Base-by-base conservation (phyloP, 129 eudicot species). In the Tagetes patula region DNA sequence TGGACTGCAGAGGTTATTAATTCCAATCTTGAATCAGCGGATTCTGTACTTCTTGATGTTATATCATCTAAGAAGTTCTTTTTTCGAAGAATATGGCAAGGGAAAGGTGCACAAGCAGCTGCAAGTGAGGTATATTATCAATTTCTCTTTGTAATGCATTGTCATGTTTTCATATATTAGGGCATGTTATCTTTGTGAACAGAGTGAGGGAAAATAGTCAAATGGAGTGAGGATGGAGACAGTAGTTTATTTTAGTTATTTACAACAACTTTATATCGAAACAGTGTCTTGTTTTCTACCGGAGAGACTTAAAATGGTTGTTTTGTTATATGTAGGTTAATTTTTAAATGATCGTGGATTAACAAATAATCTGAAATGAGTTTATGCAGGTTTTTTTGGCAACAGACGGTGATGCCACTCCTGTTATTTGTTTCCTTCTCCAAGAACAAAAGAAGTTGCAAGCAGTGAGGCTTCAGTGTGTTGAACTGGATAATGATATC, bases 41-140 rank as follows among this genome's bases (percentile, higher is more conserved):
- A 75, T 55, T 67, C 77, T 30, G 27, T 76, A 43, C 74, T 75
- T 81, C 82, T 88, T 67, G 74, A 77, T 62, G 86, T 77, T 45
- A 75, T 82, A 56, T 69, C 69, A 50, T 72, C 89, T 10, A 84
- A 82, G 66, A 88, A 82, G 64, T 81, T 82, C 76, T 87, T 85
- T 10, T 87, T 94, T 73, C 82, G 96, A 71, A 82, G 96, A 86
- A 89, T 90, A 77, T 94, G 98, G 98, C 96, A 89, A 76, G 98
- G 90, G 55, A 93, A 93, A 84, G 96, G 90, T 75, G 87, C 95
- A 75, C 91, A 83, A 41, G 74, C 91, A 69, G 92, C 98, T 81
- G 96, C 98, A 77, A 86, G 86, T 79, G 88, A 94, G 98, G 98
- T 94, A 65, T 55, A 59, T 74, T 67, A 67, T 67, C 6, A 65